phyloP scores from a whole-genome alignment of 2,329 filamentous ascomycete genomes.

The Talaromyces rugulosus region DNA sequence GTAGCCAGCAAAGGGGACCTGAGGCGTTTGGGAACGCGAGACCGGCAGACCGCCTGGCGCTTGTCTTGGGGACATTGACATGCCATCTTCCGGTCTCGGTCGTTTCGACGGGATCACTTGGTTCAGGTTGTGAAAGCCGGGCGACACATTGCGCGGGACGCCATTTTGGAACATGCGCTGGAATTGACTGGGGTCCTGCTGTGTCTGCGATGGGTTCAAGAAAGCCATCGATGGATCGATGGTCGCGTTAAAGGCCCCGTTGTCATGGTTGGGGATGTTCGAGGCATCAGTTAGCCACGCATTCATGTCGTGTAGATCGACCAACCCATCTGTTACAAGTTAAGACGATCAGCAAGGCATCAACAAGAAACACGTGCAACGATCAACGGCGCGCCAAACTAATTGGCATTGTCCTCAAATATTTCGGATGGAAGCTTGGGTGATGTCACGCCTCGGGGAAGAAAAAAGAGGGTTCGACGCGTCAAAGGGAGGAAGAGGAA shows the following conservation, averaged over 20 bases:
- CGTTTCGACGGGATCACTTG: conserved; percentile 87
- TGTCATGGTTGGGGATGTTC: conserved; percentile 45
- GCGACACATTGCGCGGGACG: conserved; percentile 76
- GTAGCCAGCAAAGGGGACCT: conserved; percentile 67
- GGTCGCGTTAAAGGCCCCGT: conserved; percentile 45
- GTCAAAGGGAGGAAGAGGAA: conserved; percentile 17
- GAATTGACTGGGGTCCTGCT: conserved; percentile 50
- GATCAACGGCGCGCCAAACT: conserved; percentile 2
- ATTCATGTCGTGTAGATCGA: conserved; percentile 47
- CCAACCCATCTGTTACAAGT: conserved; percentile 41
- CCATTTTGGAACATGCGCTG: conserved; percentile 79
- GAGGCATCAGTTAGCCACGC: conserved; percentile 48
- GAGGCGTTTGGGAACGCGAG: conserved; percentile 89
- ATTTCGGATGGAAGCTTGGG: conserved; percentile 2
- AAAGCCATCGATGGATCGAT: conserved; percentile 47
- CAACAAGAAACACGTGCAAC: conserved; percentile 6
- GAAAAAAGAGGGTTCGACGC: conserved; percentile 20
- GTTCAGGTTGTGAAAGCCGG: conserved; percentile 73
- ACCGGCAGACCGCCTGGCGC: conserved; percentile 69
- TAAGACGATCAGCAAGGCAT: conserved; percentile 23
- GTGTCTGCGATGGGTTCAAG: conserved; percentile 42
- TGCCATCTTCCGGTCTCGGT: conserved; percentile 76
- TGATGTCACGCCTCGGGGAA: conserved; percentile 8
- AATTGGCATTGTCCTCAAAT: neutral
- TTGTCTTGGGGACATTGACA: conserved; percentile 75